Base-by-base conservation (phyloP, 441 rosid species). In the Francoa sonchifolia region DNA sequence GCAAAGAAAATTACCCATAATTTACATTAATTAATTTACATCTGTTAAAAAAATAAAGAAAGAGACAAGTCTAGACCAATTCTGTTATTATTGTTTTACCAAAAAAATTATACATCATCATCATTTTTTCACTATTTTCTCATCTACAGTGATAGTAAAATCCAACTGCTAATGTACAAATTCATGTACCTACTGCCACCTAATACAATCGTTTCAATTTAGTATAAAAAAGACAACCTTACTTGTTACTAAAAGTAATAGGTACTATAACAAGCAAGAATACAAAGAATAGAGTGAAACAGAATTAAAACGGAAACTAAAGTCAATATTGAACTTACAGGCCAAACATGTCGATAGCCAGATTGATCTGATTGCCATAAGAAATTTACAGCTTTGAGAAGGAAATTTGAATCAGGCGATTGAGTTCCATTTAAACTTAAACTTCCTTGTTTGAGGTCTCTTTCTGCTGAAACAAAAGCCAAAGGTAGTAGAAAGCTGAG, bases 341-440 rank as follows among this genome's bases (percentile, higher is more conserved):
- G 96, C 96, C 96, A 87, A 54, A 77, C 75, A 61, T 76, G 96
- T 3, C 60, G 62, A 55, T 82, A 79, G 39, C 88, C 74, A 0
- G 63, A 47, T 37, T 44, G 55, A 53, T 67, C 50, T 53, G 85
- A 41, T 44, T 67, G 77, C 94, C 94, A 77, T 19, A 82, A 50
- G 70, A 73, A 75, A 58, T 56, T 58, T 7, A 35, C 36, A 3
- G 66, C 76, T 63, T 33, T 68, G 41, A 60, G 27, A 42, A 78
- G 51, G 43, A 41, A 74, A 53, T 47, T 46, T 1, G 75, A 48
- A 17, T 58, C 54, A 10, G 47, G 14, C 7, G 31, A 46, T 9
- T 27, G 41, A 21, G 39, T 6, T 43, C 8, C 50, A 27, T 4
- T 34, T 17, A 28, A 15, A 9, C 42, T 36, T 0, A 46, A 39